Percentiles rank a stretch among this genome's conserved stretches.
phyloP scores from a whole-genome alignment of 768 basidiomycete genomes.

The Tulasnella sp. region DNA sequence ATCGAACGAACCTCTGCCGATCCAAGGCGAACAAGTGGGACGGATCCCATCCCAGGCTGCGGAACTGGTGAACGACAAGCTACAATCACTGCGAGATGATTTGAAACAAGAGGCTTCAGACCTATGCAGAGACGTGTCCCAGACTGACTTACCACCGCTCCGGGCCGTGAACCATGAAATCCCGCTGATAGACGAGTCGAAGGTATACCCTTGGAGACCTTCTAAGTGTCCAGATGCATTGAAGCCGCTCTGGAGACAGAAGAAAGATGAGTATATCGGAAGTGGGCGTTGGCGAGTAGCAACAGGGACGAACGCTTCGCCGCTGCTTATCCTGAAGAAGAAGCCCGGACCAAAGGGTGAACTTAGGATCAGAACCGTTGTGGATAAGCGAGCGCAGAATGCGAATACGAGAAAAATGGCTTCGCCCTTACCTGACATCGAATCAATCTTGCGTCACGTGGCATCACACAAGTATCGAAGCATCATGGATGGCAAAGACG shows the following conservation, averaged over 20 bases:
- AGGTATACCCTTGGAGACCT: slow-evolving; percentile 18
- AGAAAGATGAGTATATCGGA: slow-evolving; percentile 9
- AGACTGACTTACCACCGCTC: slow-evolving; percentile 21
- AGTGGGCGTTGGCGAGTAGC: slow-evolving; percentile 20
- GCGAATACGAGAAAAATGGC: no score
- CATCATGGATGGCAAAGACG: no score
- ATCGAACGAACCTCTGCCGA: slow-evolving; percentile 2
- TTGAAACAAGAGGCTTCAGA: slow-evolving; percentile 25
- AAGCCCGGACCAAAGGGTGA: no score
- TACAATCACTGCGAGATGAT: slow-evolving; percentile 17
- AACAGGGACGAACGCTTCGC: slow-evolving; percentile 11
- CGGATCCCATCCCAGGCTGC: slow-evolving; percentile 18
- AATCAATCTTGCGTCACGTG: slow-evolving; percentile 18
- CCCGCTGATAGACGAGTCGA: slow-evolving; percentile 27
- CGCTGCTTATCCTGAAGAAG: slow-evolving; percentile 18
- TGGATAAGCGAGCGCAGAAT: no score
- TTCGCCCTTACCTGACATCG: no score
- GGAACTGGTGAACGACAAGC: slow-evolving; percentile 4
- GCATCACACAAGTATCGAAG: slow-evolving; percentile 15
- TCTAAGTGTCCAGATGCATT: slow-evolving; percentile 25
- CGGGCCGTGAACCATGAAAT: slow-evolving; percentile 28
- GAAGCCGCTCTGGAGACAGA: slow-evolving; percentile 11
- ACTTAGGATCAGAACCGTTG: no score
- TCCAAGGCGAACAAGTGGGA: slow-evolving; percentile 8
- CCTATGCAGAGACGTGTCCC: slow-evolving; percentile 16